Evolutionary conservation across 2,329 filamentous ascomycete species (phyloP).

Genomic region (Colletotrichum cuscutae): DNA sequence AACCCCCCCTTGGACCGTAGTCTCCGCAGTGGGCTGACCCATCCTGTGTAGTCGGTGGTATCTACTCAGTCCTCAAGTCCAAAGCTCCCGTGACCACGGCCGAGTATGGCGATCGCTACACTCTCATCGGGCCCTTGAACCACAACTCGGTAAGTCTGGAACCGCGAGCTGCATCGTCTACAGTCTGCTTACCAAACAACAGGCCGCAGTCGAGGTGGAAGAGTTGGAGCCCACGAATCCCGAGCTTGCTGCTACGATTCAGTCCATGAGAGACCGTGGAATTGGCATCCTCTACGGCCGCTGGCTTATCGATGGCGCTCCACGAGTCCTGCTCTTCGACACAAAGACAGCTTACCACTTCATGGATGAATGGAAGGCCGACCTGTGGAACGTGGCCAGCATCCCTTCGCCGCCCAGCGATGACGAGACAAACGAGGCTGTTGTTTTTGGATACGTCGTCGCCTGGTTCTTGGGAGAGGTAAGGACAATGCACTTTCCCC

Average conservation of each 20-base stretch:
- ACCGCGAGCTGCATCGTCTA: not conserved
- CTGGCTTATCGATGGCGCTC: conserved; percentile 97
- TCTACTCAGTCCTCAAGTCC: conserved; percentile 99
- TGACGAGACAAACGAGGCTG: conserved; percentile 95
- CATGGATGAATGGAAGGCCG: conserved; percentile 95
- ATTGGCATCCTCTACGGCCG: conserved; percentile 91
- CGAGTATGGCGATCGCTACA: conserved; percentile 98
- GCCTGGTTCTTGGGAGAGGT: conserved; percentile 99
- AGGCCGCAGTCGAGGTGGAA: conserved; percentile 99
- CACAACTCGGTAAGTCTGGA: conserved; percentile 77
- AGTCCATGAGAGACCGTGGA: conserved; percentile 92
- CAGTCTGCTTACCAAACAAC: conserved; percentile 27
- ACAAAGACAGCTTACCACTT: conserved; percentile 92
- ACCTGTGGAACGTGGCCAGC: conserved; percentile 91
- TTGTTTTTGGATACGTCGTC: conserved; percentile 96
- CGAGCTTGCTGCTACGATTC: conserved; percentile 83
- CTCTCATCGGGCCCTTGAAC: conserved; percentile 93
- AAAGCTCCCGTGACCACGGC: conserved; percentile 97
- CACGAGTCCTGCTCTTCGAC: conserved; percentile 92
- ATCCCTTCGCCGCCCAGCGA: conserved; percentile 95
- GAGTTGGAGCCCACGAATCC: conserved; percentile 86
- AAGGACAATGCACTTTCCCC: conserved; percentile 42
- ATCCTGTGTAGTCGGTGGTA: conserved; percentile 82
- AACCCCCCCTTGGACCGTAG: conserved; percentile 2
- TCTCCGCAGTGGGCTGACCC: conserved; percentile 39